Percentiles rank a stretch among this genome's conserved stretches.
phyloP scores from a whole-genome alignment of 2,329 filamentous ascomycete species.

The Claviceps purpurea region DNA sequence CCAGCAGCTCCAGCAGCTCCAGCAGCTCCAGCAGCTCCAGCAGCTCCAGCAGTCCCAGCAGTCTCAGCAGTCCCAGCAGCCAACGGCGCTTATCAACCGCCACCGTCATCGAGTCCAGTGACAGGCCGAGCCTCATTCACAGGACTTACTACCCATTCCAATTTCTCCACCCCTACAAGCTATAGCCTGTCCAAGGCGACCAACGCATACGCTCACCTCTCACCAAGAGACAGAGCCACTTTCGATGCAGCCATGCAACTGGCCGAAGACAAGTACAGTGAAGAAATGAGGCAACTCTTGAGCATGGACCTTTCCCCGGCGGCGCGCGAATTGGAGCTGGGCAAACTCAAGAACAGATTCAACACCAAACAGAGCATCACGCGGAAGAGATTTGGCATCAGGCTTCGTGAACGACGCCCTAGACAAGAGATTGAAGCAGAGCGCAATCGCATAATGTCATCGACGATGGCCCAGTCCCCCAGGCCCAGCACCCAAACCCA shows the following conservation, averaged over 20 bases:
- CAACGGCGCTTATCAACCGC: not conserved
- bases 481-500: not conserved
- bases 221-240: slow-evolving; percentile 10
- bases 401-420: slow-evolving; percentile 34
- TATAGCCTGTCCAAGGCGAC: not conserved
- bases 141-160: not conserved
- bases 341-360: slow-evolving; percentile 36
- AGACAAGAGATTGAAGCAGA: slow-evolving; percentile 31
- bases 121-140: not conserved
- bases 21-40: too few relatives aligned
- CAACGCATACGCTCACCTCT: slow-evolving; percentile 34
- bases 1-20: too few relatives aligned
- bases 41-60: too few relatives aligned
- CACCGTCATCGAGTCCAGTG: not conserved
- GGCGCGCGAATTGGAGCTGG: slow-evolving; percentile 19
- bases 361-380: slow-evolving; percentile 43
- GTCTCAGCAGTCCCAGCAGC: too few relatives aligned
- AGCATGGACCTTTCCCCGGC: slow-evolving; percentile 18
- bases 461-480: not conserved
- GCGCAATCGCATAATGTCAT: slow-evolving; percentile 22
- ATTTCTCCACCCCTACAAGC: not conserved
- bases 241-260: slow-evolving; percentile 18
- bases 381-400: slow-evolving; percentile 44
- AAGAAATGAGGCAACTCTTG: slow-evolving; percentile 29
- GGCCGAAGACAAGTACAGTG: slow-evolving; percentile 23